Evolutionary conservation across 2,329 filamentous ascomycete genomes (phyloP).

Genomic region (Neopestalotiopsis sp.): DNA sequence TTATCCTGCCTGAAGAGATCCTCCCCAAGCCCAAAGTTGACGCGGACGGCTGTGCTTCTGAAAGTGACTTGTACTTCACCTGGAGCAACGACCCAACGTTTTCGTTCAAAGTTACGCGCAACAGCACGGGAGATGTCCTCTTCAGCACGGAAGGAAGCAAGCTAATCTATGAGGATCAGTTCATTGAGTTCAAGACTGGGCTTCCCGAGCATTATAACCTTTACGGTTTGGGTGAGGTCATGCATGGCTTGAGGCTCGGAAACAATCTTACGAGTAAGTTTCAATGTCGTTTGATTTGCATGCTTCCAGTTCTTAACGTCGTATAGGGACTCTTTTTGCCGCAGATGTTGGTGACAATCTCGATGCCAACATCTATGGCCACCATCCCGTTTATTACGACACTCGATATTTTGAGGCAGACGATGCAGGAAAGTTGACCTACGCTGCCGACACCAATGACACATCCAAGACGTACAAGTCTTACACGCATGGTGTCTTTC

Average conservation of each 20-base stretch:
- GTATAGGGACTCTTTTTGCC: constrained; percentile 56
- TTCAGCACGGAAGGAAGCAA: constrained; percentile 69
- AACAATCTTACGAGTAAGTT: constrained; percentile 69
- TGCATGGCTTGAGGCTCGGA: constrained; percentile 73
- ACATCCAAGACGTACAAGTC: constrained; percentile 62
- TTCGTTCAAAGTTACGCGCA: constrained; percentile 67
- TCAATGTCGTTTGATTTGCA: not conserved
- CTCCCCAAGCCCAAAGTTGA: constrained; percentile 60
- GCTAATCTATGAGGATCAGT: constrained; percentile 78
- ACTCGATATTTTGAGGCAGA: constrained; percentile 73
- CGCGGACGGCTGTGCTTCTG: constrained; percentile 47
- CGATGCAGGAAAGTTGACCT: constrained; percentile 50
- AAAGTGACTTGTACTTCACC: constrained; percentile 60
- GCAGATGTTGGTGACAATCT: constrained; percentile 71
- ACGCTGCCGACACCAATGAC: constrained; percentile 60
- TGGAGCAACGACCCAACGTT: constrained; percentile 64
- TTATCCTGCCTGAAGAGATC: constrained; percentile 66
- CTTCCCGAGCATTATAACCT: constrained; percentile 76
- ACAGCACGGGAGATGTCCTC: constrained; percentile 65
- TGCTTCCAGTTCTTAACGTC: not conserved
- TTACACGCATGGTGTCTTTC: constrained; percentile 77
- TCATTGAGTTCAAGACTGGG: constrained; percentile 72
- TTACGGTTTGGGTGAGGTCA: constrained; percentile 76
- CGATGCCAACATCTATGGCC: constrained; percentile 74
- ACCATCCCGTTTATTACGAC: constrained; percentile 80